Conservation (phyloP, 225 moss, liverwort and hornwort species). For the Pleurozium schreberi region DNA sequence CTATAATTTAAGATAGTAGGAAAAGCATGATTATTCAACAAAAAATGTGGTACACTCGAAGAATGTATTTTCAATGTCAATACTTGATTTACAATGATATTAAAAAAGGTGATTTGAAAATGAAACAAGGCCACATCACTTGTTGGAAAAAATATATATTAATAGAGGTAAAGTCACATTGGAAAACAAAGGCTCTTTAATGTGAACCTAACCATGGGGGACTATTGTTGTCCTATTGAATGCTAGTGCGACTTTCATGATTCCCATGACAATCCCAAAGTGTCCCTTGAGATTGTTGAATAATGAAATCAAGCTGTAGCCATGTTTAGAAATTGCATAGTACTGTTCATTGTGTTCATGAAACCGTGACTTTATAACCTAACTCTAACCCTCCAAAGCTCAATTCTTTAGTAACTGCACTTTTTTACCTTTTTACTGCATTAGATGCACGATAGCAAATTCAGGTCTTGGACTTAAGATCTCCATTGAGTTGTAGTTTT, state of each 20-base stretch:
- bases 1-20: too few species aligned
- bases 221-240: not conserved
- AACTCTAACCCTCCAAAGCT: not conserved
- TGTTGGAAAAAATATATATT: not conserved
- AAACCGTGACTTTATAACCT: not conserved
- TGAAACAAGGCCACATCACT: not conserved
- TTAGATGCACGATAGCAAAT: not conserved
- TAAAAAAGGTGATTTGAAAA: not conserved
- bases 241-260: not conserved
- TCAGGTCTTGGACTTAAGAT: not conserved
- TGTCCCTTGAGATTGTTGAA: not conserved
- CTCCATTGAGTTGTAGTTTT: not conserved
- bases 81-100: not conserved
- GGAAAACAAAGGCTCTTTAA: too few species aligned
- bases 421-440: too few species aligned
- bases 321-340: not conserved
- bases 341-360: not conserved
- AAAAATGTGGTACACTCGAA: not conserved
- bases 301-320: not conserved
- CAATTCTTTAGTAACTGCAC: not conserved
- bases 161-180: too few species aligned
- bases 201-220: accelerated
- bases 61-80: not conserved
- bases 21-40: not conserved
- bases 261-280: not conserved